Evolutionary conservation across 2,329 filamentous ascomycete species (phyloP).

Genomic region (Penicillium paneum): DNA sequence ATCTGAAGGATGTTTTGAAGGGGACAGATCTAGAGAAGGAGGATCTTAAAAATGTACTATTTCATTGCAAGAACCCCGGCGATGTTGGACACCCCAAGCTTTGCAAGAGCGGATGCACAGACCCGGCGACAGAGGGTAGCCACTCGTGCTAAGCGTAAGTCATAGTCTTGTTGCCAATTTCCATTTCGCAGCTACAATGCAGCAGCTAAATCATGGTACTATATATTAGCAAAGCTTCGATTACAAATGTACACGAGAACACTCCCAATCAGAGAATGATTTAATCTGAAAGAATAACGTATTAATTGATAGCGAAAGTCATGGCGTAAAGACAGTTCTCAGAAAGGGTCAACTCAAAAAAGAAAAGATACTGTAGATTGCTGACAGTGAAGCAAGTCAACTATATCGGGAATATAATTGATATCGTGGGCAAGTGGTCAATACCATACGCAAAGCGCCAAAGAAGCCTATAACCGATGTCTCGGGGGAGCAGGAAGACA

Average conservation of each 20-base stretch:
- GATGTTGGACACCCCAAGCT: conserved; percentile 33
- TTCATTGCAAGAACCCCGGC: conserved; percentile 37
- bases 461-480: conserved; percentile 49
- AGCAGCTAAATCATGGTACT: neutral
- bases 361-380: neutral
- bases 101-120: conserved; percentile 29
- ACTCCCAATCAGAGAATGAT: neutral
- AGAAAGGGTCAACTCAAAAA: neutral
- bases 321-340: neutral
- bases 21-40: conserved; percentile 28
- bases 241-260: neutral
- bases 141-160: conserved; percentile 23
- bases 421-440: conserved; percentile 51
- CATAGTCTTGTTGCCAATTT: neutral
- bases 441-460: neutral
- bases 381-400: conserved; percentile 31
- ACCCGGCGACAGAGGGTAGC: conserved; percentile 29
- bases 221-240: neutral
- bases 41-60: conserved; percentile 30
- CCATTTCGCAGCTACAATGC: neutral
- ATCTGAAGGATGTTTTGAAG: conserved; percentile 28
- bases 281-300: neutral
- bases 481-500: conserved; percentile 47
- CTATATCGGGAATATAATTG: conserved; percentile 19
- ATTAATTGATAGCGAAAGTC: neutral